Conservation (phyloP, 495 filamentous ascomycete species). For the Penicillium pancosmium region DNA sequence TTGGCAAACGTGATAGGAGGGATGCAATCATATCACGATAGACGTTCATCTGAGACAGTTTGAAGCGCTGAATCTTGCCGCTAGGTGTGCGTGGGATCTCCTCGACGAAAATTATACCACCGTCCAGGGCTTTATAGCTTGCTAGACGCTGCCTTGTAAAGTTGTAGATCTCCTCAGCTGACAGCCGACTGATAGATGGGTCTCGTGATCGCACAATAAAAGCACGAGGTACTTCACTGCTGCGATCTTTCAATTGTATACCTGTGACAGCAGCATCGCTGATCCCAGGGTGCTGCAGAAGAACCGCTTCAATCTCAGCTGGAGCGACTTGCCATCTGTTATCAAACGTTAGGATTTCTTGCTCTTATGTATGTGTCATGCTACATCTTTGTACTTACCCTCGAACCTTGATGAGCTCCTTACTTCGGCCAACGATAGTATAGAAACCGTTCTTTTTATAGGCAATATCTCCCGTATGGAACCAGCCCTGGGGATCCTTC, state of each 20-base stretch:
- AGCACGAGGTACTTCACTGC: slow-evolving; percentile 70
- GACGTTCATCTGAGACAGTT: slow-evolving; percentile 47
- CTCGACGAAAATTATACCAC: slow-evolving; percentile 73
- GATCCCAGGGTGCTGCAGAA: slow-evolving; percentile 70
- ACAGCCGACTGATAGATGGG: slow-evolving; percentile 32
- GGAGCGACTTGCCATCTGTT: slow-evolving; percentile 76
- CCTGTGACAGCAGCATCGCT: slow-evolving; percentile 80
- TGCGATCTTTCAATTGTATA: slow-evolving; percentile 53
- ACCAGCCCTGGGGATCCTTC: slow-evolving; percentile 64
- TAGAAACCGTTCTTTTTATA: slow-evolving; percentile 61
- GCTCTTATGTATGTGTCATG: background rate
- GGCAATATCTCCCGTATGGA: slow-evolving; percentile 76
- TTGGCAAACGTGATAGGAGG: slow-evolving; percentile 37
- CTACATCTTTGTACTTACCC: slow-evolving; percentile 34
- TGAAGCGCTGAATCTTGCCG: slow-evolving; percentile 74
- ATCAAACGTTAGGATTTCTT: background rate
- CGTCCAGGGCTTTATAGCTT: slow-evolving; percentile 69
- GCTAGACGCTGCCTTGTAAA: slow-evolving; percentile 63
- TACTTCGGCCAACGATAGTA: slow-evolving; percentile 77
- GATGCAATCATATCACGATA: slow-evolving; percentile 50
- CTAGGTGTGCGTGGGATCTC: slow-evolving; percentile 74
- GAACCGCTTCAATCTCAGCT: slow-evolving; percentile 78
- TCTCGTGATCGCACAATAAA: slow-evolving; percentile 64
- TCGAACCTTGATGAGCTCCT: slow-evolving; percentile 73
- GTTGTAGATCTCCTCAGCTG: slow-evolving; percentile 61